Percentiles rank a stretch among this genome's conserved stretches.
These are phyloP conservation scores for Diospyros kaki DNA, from an alignment of 148 eudicot species.

Conservation along the genomic window DNA sequence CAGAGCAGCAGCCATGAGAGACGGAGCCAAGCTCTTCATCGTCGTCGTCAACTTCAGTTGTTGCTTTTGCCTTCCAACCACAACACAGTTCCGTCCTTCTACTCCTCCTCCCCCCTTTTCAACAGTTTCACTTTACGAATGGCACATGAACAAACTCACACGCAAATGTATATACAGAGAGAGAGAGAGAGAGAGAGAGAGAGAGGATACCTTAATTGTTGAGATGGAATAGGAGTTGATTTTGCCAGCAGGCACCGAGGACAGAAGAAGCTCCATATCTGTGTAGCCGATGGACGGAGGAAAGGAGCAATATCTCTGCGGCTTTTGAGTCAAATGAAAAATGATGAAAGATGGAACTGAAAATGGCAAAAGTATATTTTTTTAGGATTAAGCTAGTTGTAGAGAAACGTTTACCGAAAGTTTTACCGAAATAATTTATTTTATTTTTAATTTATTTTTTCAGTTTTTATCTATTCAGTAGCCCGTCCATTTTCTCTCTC, in stretches of 20 bases:
- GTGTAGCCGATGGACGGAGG: background rate
- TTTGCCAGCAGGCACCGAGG: conserved; percentile 7
- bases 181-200: background rate
- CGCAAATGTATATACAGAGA: background rate
- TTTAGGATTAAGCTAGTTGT: too few species aligned
- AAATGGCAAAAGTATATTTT: too few species aligned
- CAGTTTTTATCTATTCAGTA: too few species aligned
- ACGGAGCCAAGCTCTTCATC: conserved; percentile 17
- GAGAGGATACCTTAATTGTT: background rate
- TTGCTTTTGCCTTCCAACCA: background rate
- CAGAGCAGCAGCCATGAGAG: conserved; percentile 31
- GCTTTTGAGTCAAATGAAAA: too few species aligned
- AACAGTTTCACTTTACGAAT: background rate
- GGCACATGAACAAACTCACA: background rate
- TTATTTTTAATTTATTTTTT: too few species aligned
- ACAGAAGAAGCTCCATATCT: conserved; percentile 7
- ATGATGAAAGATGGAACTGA: too few species aligned
- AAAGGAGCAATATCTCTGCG: background rate
- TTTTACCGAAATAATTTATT: too few species aligned
- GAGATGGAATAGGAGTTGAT: background rate
- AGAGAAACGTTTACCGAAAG: too few species aligned
- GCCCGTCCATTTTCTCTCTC: too few species aligned
- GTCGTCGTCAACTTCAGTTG: conserved; percentile 6
- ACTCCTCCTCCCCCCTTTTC: conserved; percentile 8
- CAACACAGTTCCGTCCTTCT: conserved; percentile 15